phyloP scores from a whole-genome alignment of 1,284 basidiomycete species.

The Cryptococcus sp. region DNA sequence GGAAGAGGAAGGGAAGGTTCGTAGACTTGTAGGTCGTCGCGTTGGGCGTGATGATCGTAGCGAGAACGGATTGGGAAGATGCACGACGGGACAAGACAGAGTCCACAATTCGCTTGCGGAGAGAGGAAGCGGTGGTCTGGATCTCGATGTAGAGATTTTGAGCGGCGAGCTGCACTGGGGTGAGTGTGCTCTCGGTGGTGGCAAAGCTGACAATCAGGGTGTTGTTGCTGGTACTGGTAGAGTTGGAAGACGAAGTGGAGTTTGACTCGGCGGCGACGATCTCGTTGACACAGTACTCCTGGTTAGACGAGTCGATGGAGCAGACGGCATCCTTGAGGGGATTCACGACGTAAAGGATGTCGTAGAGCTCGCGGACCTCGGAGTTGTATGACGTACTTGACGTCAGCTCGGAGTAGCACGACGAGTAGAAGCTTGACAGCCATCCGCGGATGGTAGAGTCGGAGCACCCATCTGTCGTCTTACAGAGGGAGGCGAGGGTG shows the following conservation, averaged over 20 bases:
- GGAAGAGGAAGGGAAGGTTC: slow-evolving; percentile 79
- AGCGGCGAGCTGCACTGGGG: slow-evolving; percentile 41
- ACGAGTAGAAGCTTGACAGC: slow-evolving; percentile 68
- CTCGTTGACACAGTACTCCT: slow-evolving; percentile 65
- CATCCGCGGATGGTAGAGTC: slow-evolving; percentile 63
- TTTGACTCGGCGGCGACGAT: slow-evolving; percentile 44
- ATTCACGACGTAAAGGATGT: slow-evolving; percentile 69
- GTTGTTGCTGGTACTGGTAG: slow-evolving; percentile 22
- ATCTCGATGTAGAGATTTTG: slow-evolving; percentile 45
- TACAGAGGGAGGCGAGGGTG: slow-evolving; percentile 66
- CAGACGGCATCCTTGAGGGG: slow-evolving; percentile 72
- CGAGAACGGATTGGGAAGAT: slow-evolving; percentile 24
- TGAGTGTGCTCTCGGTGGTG: slow-evolving; percentile 18
- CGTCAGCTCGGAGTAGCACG: slow-evolving; percentile 68
- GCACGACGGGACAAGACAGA: slow-evolving; percentile 26
- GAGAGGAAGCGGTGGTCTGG: slow-evolving; percentile 22
- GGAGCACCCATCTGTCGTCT: slow-evolving; percentile 59
- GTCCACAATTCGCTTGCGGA: slow-evolving; percentile 35
- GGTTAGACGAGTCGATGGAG: slow-evolving; percentile 65
- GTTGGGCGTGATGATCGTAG: slow-evolving; percentile 63
- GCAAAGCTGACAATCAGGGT: slow-evolving; percentile 26
- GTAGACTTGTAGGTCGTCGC: slow-evolving; percentile 63
- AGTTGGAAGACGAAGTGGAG: slow-evolving; percentile 18
- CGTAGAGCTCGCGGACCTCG: slow-evolving; percentile 67
- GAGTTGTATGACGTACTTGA: slow-evolving; percentile 55